Conservation (phyloP, 2,329 filamentous ascomycete species). For the Aspergillus versicolor region DNA sequence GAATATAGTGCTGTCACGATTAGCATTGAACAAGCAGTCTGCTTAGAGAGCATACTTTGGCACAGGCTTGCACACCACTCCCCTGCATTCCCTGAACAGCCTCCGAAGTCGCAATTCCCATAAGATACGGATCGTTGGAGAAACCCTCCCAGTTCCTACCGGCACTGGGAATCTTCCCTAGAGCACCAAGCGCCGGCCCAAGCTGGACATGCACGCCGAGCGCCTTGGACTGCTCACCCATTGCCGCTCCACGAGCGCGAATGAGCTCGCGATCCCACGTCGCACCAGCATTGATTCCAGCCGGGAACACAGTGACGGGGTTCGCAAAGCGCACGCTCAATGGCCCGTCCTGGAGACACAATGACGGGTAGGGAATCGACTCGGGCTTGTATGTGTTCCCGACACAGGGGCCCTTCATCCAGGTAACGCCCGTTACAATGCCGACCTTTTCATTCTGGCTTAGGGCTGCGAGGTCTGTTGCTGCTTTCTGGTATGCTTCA, state of each 20-base stretch:
- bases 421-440: constrained; percentile 29
- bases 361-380: constrained; percentile 31
- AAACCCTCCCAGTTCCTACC: constrained; percentile 43
- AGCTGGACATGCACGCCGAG: constrained; percentile 36
- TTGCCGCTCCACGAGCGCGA: constrained; percentile 51
- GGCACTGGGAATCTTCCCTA: constrained; percentile 35
- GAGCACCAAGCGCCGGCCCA: constrained; percentile 35
- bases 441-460: constrained; percentile 27
- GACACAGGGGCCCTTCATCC: constrained; percentile 31
- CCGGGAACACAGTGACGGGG: constrained; percentile 44
- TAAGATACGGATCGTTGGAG: constrained; percentile 44
- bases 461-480: constrained; percentile 14
- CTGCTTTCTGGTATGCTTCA: constrained; percentile 13
- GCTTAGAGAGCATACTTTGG: constrained; percentile 33
- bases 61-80: constrained; percentile 42
- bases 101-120: constrained; percentile 40
- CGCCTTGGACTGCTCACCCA: constrained; percentile 51
- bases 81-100: constrained; percentile 55
- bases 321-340: constrained; percentile 44
- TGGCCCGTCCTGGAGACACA: constrained; percentile 34
- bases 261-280: constrained; percentile 57
- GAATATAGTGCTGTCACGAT: constrained; percentile 46
- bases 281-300: constrained; percentile 44
- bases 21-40: no score
- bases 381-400: constrained; percentile 30